phyloP scores from a whole-genome alignment of 306 rosid species.

The Betula pendula region DNA sequence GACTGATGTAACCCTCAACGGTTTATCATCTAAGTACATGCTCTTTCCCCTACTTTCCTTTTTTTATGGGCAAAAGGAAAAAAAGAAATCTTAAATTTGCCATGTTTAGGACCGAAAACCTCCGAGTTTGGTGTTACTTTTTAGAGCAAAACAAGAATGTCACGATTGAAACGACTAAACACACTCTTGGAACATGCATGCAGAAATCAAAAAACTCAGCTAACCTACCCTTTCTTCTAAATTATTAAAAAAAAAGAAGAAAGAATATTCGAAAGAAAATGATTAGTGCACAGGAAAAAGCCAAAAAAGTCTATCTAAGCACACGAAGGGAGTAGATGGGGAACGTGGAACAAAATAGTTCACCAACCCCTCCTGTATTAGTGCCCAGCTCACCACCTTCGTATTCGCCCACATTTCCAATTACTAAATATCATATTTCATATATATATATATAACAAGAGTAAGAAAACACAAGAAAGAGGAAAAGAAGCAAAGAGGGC shows the following conservation, averaged over 20 bases:
- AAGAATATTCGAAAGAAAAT: no score
- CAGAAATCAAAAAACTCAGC: not conserved
- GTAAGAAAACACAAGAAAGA: not conserved
- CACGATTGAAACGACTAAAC: not conserved
- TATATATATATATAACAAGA: not conserved
- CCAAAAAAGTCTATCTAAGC: not conserved
- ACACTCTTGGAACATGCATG: not conserved
- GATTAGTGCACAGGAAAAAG: not conserved
- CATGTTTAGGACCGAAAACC: no score
- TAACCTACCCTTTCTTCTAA: not conserved
- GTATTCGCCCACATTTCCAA: not conserved
- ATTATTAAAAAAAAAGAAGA: not conserved
- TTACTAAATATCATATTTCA: no score
- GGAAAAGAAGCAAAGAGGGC: not conserved
- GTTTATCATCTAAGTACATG: no score
- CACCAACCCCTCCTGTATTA: constrained; percentile 24
- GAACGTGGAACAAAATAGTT: constrained; percentile 30
- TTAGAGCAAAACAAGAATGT: not conserved
- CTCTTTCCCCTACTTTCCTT: no score
- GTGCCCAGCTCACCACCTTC: not conserved
- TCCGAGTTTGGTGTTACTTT: not conserved
- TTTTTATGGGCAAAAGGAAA: no score
- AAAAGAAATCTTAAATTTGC: no score
- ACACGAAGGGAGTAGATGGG: constrained; percentile 25
- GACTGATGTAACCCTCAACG: no score